A percentile compares a stretch with the other conserved stretches of the same genome.
Conservation (phyloP, 495 filamentous ascomycete species). For the Chaetomium tenue region DNA sequence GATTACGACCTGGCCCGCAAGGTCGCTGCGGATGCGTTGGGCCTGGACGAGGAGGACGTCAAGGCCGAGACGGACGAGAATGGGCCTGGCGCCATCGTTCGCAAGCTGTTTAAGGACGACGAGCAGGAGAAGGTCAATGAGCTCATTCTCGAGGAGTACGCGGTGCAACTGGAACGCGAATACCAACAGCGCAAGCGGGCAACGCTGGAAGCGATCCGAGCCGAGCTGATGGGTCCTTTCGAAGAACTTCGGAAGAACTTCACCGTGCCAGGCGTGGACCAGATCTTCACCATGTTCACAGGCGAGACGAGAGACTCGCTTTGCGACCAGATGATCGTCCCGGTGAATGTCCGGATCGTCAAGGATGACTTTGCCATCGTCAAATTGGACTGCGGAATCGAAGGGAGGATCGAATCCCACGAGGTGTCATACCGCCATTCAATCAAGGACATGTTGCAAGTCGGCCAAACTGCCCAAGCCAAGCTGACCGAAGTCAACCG, state of each 20-base stretch:
- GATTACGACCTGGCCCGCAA: constrained; percentile 97
- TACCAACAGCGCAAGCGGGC: constrained; percentile 93
- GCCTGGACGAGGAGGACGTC: constrained; percentile 95
- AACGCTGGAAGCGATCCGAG: constrained; percentile 92
- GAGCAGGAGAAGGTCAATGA: constrained; percentile 94
- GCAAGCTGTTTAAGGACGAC: constrained; percentile 86
- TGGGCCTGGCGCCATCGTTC: constrained; percentile 82
- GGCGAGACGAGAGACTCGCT: constrained; percentile 86
- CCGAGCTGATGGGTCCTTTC: constrained; percentile 86
- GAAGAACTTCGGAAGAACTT: constrained; percentile 90
- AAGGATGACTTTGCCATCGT: constrained; percentile 89
- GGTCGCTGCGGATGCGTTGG: constrained; percentile 95
- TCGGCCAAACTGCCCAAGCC: constrained; percentile 80
- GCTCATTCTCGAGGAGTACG: constrained; percentile 92
- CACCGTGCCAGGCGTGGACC: constrained; percentile 64
- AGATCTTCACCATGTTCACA: constrained; percentile 95
- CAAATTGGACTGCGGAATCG: constrained; percentile 89
- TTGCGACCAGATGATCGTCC: constrained; percentile 82
- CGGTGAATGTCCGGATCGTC: constrained; percentile 81
- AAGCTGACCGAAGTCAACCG: constrained; percentile 84
- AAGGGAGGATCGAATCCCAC: constrained; percentile 74
- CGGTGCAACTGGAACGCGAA: constrained; percentile 88
- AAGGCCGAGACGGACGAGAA: constrained; percentile 89
- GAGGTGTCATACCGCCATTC: constrained; percentile 64
- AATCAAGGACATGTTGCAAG: constrained; percentile 58